phyloP scores from a whole-genome alignment of 129 eudicot genomes.

The Erigeron canadensis region DNA sequence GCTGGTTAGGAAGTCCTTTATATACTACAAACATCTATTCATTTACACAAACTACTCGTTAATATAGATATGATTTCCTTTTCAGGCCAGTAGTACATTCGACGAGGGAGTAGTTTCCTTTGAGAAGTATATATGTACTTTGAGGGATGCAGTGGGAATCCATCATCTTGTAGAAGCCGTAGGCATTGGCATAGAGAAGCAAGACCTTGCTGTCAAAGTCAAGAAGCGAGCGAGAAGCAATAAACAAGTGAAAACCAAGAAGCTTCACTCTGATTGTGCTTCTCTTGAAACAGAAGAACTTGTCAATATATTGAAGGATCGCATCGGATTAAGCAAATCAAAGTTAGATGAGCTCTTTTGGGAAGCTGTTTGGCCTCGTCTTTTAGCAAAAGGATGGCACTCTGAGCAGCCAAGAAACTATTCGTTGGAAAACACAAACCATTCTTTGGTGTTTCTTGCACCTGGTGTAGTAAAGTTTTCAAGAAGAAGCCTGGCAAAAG shows the following conservation, averaged over 20 bases:
- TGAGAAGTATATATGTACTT: slow-evolving; percentile 35
- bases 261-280: background rate
- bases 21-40: too few relatives aligned
- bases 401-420: slow-evolving; percentile 43
- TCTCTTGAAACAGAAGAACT: slow-evolving; percentile 41
- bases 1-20: too few relatives aligned
- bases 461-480: slow-evolving; percentile 64
- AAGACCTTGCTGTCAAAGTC: slow-evolving; percentile 27
- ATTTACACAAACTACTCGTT: too few relatives aligned
- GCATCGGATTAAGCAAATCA: slow-evolving; percentile 49
- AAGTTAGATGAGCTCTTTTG: slow-evolving; percentile 47
- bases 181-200: slow-evolving; percentile 44
- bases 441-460: slow-evolving; percentile 51
- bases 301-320: slow-evolving; percentile 39
- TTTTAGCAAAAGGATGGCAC: slow-evolving; percentile 61
- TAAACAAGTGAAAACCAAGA: background rate
- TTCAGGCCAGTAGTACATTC: slow-evolving; percentile 36
- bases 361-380: slow-evolving; percentile 73
- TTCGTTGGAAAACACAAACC: background rate
- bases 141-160: slow-evolving; percentile 39
- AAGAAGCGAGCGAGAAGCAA: background rate
- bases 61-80: background rate
- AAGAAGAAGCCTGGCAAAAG: slow-evolving; percentile 46
- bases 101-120: slow-evolving; percentile 43
- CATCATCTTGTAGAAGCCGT: slow-evolving; percentile 36